phyloP scores from a whole-genome alignment of 495 filamentous ascomycete species.

The Podospora conica region DNA sequence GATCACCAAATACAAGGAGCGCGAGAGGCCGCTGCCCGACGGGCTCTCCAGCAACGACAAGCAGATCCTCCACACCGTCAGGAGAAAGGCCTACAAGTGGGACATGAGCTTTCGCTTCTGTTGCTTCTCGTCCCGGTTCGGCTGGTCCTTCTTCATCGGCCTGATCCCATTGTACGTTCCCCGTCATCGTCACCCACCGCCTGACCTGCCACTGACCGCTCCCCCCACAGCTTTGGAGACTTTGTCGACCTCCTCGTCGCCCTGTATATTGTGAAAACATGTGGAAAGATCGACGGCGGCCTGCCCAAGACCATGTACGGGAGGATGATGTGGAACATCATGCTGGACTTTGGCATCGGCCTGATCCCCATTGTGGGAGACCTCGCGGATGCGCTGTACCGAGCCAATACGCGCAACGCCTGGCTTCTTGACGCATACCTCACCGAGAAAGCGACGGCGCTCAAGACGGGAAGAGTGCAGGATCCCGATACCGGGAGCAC shows the following conservation, averaged over 20 bases:
- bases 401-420: constrained; percentile 72
- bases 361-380: constrained; percentile 84
- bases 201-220: background rate
- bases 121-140: constrained; percentile 68
- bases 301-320: constrained; percentile 50
- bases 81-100: constrained; percentile 70
- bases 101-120: constrained; percentile 70
- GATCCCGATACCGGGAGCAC: constrained; percentile 19
- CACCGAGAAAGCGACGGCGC: constrained; percentile 49
- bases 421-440: constrained; percentile 67
- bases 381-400: constrained; percentile 56
- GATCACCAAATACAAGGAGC: constrained; percentile 54
- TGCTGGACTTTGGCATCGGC: constrained; percentile 73
- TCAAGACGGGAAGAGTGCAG: constrained; percentile 30
- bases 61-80: constrained; percentile 71
- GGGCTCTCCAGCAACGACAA: constrained; percentile 75
- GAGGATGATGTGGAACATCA: constrained; percentile 73
- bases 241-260: constrained; percentile 62
- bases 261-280: constrained; percentile 61
- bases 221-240: constrained; percentile 60
- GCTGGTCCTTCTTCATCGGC: constrained; percentile 76
- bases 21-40: constrained; percentile 60
- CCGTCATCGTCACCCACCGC: background rate
- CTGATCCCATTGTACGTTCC: constrained; percentile 66
- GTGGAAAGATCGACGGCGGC: constrained; percentile 62